Evolutionary conservation across 2,329 filamentous ascomycete species (phyloP).

Genomic region (Botrytis elliptica): DNA sequence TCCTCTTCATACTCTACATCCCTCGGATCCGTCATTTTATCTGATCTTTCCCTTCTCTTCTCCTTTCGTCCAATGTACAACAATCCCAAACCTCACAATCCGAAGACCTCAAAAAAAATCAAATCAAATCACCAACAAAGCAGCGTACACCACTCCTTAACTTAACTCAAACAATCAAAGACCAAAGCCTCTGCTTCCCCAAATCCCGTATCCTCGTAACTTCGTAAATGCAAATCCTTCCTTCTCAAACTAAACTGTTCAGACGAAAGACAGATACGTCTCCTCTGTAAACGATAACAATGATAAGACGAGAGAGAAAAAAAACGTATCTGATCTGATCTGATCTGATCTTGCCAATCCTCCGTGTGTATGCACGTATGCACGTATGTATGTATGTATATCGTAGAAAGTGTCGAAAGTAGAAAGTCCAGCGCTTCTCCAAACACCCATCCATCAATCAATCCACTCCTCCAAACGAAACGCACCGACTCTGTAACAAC

Average conservation of each 20-base stretch:
- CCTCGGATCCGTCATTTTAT: conserved; percentile 14
- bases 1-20: too few species aligned
- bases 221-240: not conserved
- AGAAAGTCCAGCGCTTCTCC: conserved; percentile 3
- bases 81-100: not conserved
- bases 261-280: not conserved
- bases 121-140: not conserved
- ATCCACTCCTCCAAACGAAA: not conserved
- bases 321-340: too few species aligned
- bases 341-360: not conserved
- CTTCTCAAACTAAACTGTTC: not conserved
- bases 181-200: not conserved
- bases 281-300: not conserved
- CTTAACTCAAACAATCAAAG: not conserved
- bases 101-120: not conserved
- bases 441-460: not conserved
- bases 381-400: not conserved
- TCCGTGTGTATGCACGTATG: not conserved
- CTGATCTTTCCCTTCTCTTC: not conserved
- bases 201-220: not conserved
- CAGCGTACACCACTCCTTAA: not conserved
- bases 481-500: not conserved
- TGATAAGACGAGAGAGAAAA: not conserved
- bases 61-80: not conserved
- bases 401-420: not conserved